A percentile compares a stretch with the other conserved stretches of the same genome.
Conservation (phyloP, 768 basidiomycete genomes). For the Roridomyces roridus region DNA sequence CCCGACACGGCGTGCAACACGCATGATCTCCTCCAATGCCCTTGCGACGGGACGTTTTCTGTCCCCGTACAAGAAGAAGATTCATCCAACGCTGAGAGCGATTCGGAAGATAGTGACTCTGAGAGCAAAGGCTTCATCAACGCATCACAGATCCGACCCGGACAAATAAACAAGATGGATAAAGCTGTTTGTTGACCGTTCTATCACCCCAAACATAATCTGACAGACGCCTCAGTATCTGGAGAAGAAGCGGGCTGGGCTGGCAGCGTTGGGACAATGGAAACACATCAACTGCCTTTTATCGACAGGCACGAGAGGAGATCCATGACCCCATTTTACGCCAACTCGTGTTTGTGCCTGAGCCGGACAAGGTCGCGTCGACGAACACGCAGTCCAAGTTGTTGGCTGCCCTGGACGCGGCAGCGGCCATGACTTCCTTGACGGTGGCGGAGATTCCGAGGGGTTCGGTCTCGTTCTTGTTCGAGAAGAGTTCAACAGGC, state of each 20-base stretch:
- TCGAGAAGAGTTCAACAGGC: constrained; percentile 59
- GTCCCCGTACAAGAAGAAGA: constrained; percentile 34
- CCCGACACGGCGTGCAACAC: constrained; percentile 84
- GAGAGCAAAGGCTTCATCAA: constrained; percentile 59
- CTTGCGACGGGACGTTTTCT: constrained; percentile 54
- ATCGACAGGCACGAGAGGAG: constrained; percentile 44
- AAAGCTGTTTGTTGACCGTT: constrained; percentile 50
- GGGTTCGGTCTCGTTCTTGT: constrained; percentile 78
- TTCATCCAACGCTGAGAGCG: constrained; percentile 33
- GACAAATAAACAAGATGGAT: constrained; percentile 52
- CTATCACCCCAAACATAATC: not conserved
- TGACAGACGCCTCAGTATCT: constrained; percentile 53
- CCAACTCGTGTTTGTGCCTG: constrained; percentile 44
- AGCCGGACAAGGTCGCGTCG: constrained; percentile 2
- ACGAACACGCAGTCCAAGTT: constrained; percentile 35
- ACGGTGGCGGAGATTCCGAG: constrained; percentile 54
- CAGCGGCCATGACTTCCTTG: constrained; percentile 38
- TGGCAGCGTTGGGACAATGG: constrained; percentile 83
- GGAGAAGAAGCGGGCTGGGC: constrained; percentile 68
- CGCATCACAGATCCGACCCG: constrained; percentile 66
- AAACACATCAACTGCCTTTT: constrained; percentile 80
- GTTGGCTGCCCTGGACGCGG: constrained; percentile 56
- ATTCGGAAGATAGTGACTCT: constrained; percentile 26
- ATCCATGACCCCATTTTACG: constrained; percentile 74
- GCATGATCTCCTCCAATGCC: constrained; percentile 89